Base-by-base conservation (phyloP, 2,329 filamentous ascomycete species). In the Fusarium sp. region DNA sequence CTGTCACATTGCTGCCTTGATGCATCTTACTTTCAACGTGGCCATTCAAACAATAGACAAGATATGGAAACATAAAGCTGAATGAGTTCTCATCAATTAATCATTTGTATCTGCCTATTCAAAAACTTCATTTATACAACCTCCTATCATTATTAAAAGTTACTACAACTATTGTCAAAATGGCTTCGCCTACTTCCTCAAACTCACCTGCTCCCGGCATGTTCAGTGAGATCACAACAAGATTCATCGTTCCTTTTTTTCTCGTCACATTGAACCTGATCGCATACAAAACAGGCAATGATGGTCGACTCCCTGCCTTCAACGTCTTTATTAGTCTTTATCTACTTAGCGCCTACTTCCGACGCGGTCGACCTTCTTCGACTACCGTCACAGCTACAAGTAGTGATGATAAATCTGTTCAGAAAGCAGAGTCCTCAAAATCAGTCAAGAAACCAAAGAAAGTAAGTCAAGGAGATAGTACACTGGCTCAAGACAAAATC, bases 341-440 rank as follows among this genome's bases (percentile, higher is more conserved):
- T 30, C 1, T 62, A 20, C 59, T 62, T 5, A 28, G 28, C 23
- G 37, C 45, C 25, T 61, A 40, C n/a, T 43, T 60, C 20, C 32
- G 43, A 16, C 13, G 27, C 3, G 32, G 32, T 7, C 16, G 8
- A 4, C 6, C 16, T 12, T 3, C 30, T 18, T 3, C 30, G 8
- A 16, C 20, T 25, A 6, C 4, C 5, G 34, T 37, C 7, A 25
- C 28, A 6, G 12, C 28, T 28, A 6, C 12, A 13, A 28, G 11
- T 28, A 13, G 20, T 23, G 20, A 50, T 8, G 21, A 13, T 3
- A 34, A 50, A 18, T 50, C 28, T 28, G 7, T 21, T 12, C 30
- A 25, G 30, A n/a, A 18, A 21, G 18, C 21, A 11, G 30, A 50
- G 8, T 9, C 30, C 4, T 11, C 16, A 34, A 50, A 18, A 4